These are phyloP conservation scores for Oryza punctata DNA, from an alignment of 176 grass and related monocot species.

Conservation along the genomic window DNA sequence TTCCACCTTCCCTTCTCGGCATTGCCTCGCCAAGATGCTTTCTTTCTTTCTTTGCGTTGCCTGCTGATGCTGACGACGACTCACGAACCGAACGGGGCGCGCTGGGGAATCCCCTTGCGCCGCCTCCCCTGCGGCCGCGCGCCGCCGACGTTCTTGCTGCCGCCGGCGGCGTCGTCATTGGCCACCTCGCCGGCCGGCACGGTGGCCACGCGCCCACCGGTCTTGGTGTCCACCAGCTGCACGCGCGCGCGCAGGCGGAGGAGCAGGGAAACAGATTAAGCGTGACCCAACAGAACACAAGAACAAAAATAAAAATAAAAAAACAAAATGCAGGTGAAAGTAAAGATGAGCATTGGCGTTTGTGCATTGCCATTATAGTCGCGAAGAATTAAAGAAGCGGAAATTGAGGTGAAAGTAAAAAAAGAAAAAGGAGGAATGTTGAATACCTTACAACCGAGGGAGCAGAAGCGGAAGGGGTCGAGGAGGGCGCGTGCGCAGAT, in stretches of 20 bases:
- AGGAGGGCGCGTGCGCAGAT: constrained; percentile 79
- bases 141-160: constrained; percentile 22
- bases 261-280: constrained; percentile 32
- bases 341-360: no score
- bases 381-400: no score
- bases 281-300: constrained; percentile 38
- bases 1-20: background rate
- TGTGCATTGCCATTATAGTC: background rate
- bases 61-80: background rate
- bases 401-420: no score
- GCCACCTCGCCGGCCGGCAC: background rate
- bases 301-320: no score
- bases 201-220: constrained; percentile 37
- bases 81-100: constrained; percentile 75
- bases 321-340: no score
- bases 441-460: constrained; percentile 84
- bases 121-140: constrained; percentile 44
- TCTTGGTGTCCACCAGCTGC: constrained; percentile 71
- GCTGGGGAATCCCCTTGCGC: constrained; percentile 75
- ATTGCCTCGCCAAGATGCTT: background rate
- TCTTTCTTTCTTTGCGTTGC: background rate
- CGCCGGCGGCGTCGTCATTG: background rate
- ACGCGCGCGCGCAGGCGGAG: background rate
- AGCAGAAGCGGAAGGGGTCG: constrained; percentile 93
- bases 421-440: no score